Evolutionary conservation across 129 eudicot species (phyloP).

Genomic region (Ambrosia artemisiifolia): DNA sequence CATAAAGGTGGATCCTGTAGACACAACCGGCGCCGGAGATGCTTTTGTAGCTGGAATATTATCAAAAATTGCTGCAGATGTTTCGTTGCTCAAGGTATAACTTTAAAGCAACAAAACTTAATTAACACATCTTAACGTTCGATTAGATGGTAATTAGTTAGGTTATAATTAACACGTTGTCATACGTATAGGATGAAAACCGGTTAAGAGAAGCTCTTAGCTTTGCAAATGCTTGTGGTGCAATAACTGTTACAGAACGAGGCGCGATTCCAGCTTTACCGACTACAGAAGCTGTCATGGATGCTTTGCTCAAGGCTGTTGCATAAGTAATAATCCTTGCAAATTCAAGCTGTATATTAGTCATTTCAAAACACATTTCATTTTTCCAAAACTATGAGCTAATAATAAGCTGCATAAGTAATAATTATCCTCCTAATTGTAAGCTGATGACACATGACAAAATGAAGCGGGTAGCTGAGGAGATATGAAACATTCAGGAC

Average conservation of each 20-base stretch:
- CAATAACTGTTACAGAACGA: conserved; percentile 86
- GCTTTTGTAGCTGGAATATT: conserved; percentile 98
- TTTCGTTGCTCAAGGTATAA: conserved; percentile 65
- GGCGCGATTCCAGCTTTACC: conserved; percentile 99
- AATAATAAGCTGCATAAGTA: no score
- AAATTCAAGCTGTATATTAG: conserved; percentile 19
- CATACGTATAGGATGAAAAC: conserved; percentile 48
- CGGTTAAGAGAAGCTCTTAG: conserved; percentile 70
- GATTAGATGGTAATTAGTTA: not conserved
- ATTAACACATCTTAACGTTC: not conserved
- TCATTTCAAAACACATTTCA: not conserved
- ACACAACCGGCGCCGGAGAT: conserved; percentile 98
- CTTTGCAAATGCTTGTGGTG: conserved; percentile 96
- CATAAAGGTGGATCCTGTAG: conserved; percentile 76
- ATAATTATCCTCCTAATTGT: not conserved
- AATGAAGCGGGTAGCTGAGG: no score
- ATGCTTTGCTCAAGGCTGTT: conserved; percentile 61
- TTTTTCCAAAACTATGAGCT: conserved; percentile 6
- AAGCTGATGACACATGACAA: not conserved
- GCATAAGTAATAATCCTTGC: conserved; percentile 33
- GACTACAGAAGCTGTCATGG: conserved; percentile 58
- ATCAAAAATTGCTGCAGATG: conserved; percentile 75
- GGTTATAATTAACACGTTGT: not conserved
- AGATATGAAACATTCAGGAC: no score
- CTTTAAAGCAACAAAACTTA: conserved; percentile 6